phyloP scores from a whole-genome alignment of 805 yeast genomes.

The Candida germanica region DNA sequence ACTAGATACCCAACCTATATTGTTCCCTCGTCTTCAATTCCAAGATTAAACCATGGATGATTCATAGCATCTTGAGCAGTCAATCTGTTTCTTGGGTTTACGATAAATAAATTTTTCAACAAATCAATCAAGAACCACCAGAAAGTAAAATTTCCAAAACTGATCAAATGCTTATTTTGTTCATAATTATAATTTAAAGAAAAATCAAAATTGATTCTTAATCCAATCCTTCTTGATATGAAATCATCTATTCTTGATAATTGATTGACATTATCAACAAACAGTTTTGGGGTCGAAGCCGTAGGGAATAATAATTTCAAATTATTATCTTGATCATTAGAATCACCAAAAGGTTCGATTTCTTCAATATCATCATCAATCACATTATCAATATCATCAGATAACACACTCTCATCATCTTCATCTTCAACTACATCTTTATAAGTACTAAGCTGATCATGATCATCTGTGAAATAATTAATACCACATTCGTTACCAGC shows the following conservation, averaged over 20 bases:
- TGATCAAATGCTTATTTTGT: slow-evolving; percentile 40
- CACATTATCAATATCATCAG: slow-evolving; percentile 2
- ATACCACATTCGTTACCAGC: slow-evolving; percentile 41
- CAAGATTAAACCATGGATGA: slow-evolving; percentile 49
- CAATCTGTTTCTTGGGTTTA: slow-evolving; percentile 37
- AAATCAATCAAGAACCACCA: slow-evolving; percentile 73
- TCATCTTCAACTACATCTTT: slow-evolving; percentile 9
- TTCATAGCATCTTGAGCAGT: slow-evolving; percentile 41
- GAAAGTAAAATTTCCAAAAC: slow-evolving; percentile 63
- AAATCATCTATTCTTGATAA: slow-evolving; percentile 43
- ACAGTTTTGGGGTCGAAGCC: slow-evolving; percentile 36
- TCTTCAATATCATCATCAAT: slow-evolving; percentile 14
- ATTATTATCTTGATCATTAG: slow-evolving; percentile 20
- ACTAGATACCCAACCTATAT: slow-evolving; percentile 1
- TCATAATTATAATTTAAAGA: slow-evolving; percentile 38
- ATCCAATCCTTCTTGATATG: slow-evolving; percentile 40
- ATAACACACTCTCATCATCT: slow-evolving; percentile 2
- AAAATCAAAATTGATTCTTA: slow-evolving; percentile 37
- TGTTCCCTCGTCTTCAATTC: slow-evolving; percentile 47
- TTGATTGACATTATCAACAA: slow-evolving; percentile 36
- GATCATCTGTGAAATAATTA: slow-evolving; percentile 29
- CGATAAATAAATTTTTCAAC: slow-evolving; percentile 34
- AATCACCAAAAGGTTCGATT: slow-evolving; percentile 11
- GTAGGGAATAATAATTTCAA: slow-evolving; percentile 38
- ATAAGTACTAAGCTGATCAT: background rate